Base-by-base conservation (phyloP, 768 basidiomycete genomes). In the Podaxis rugospora region DNA sequence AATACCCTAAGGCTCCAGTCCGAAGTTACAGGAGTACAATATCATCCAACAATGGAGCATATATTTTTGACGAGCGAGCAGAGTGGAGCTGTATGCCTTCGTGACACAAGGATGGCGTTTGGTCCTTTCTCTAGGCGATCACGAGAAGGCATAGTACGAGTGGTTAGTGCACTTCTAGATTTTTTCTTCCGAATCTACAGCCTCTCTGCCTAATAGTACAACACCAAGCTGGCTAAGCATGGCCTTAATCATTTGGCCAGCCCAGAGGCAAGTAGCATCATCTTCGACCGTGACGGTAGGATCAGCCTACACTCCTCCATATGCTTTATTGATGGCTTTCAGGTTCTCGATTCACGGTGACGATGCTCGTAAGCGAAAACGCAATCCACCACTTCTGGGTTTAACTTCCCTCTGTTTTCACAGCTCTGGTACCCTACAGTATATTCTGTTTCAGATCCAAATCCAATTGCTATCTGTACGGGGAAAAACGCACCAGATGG, bases 41-140 rank as follows among this genome's bases (percentile, higher is more conserved):
- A 80, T 56, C 89, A 93, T 67, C 91, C 91, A 11, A 67, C 63
- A 32, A 83, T 87, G 76, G 83, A 87, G 39, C 78, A 90, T 64
- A 68, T 91, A 51, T 92, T 93, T 63, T 81, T 80, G 4, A 88
- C 86, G 2, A 83, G 85, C 59, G 87, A 90, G 63, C 74, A 68
- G 10, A 71, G 67, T 14, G 89, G 90, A 3, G 71, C 72, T 23
- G 85, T 91, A 2, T 84, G 80, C 64, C 81, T 93, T 59, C 83
- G 88, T 14, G 90, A 93, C 70, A 73, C 75, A 14, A 78, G 90
- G 11, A 91, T 90, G 87, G 82, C 88, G 0, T 92, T 91, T 70
- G 86, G 87, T 18, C 77, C 85, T 47, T 65, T 70, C 18, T 70
- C 70, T 16, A 70, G 69, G 10, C 71, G 84, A 37, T 76, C 79